Evolutionary conservation across 2,329 filamentous ascomycete species (phyloP).

Genomic region (Alternaria sp.): DNA sequence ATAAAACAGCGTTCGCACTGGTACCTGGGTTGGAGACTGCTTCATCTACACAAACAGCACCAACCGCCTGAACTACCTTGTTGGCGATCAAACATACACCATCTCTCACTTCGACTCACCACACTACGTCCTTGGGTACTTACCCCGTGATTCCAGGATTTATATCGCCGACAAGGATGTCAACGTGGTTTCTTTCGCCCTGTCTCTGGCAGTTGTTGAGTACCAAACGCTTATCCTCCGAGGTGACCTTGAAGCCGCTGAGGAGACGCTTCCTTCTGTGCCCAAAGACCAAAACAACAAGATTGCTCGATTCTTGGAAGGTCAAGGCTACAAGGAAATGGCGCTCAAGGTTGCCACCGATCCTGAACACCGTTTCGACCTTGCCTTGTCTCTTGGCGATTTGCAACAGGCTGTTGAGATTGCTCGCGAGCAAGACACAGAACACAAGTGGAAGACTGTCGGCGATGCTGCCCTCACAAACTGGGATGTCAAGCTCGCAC

Average conservation of each 20-base stretch:
- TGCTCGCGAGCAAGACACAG: constrained; percentile 81
- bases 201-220: constrained; percentile 92
- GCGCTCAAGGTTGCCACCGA: constrained; percentile 95
- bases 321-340: constrained; percentile 95
- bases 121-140: constrained; percentile 95
- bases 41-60: constrained; percentile 99
- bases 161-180: constrained; percentile 98
- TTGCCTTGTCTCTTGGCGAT: constrained; percentile 83
- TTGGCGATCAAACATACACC: constrained; percentile 97
- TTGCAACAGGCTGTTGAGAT: constrained; percentile 87
- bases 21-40: constrained; percentile 98
- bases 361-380: constrained; percentile 94
- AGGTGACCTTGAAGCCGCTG: constrained; percentile 90
- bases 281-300: constrained; percentile 96
- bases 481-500: constrained; percentile 88
- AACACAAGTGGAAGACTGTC: constrained; percentile 98
- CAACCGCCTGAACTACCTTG: constrained; percentile 96
- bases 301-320: constrained; percentile 95
- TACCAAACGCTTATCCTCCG: constrained; percentile 96
- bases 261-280: constrained; percentile 83
- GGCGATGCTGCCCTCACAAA: constrained; percentile 86
- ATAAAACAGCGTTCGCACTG: constrained; percentile 77
- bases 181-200: constrained; percentile 84
- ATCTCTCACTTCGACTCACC: constrained; percentile 96
- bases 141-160: constrained; percentile 92